phyloP scores from a whole-genome alignment of 352 stramenopile genomes.

The Pythium brassicae region DNA sequence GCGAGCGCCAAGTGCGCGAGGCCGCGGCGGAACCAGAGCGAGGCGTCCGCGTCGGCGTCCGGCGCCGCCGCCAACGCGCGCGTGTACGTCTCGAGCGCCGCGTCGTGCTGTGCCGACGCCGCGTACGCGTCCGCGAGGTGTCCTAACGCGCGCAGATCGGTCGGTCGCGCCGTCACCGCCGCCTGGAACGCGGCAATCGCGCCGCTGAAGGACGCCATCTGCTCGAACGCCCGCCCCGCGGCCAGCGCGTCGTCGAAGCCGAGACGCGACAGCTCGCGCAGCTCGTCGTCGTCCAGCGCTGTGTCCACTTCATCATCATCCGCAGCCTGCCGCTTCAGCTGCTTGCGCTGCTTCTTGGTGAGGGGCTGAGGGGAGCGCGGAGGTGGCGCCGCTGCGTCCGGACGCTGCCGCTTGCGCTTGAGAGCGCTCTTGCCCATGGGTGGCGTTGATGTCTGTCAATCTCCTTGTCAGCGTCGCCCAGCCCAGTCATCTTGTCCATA shows the following conservation, averaged over 20 bases:
- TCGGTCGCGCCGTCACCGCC: conserved; percentile 33
- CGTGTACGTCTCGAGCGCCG: conserved; percentile 36
- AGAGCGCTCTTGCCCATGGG: conserved; percentile 43
- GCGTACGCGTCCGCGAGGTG: conserved; percentile 47
- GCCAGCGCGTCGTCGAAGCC: conserved; percentile 55
- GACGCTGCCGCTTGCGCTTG: conserved; percentile 28
- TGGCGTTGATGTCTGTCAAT: neutral
- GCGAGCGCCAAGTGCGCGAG: conserved; percentile 31
- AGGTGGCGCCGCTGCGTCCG: neutral
- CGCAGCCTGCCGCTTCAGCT: conserved; percentile 13
- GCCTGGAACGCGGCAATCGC: conserved; percentile 37
- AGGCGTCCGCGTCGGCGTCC: conserved; percentile 42
- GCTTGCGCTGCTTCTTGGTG: conserved; percentile 19
- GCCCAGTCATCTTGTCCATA: neutral
- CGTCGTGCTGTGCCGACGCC: conserved; percentile 21
- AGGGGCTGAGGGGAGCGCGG: neutral
- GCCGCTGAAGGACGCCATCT: conserved; percentile 47
- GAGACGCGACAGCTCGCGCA: conserved; percentile 37
- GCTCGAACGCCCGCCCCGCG: conserved; percentile 60
- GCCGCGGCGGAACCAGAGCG: conserved; percentile 50
- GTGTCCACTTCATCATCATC: conserved; percentile 16
- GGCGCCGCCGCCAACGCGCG: conserved; percentile 25
- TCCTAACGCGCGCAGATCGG: conserved; percentile 39
- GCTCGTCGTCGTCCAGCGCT: conserved; percentile 14
- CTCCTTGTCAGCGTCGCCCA: neutral